These are phyloP conservation scores for Cryphonectria naterciae DNA, from an alignment of 2,329 filamentous ascomycete species.

Conservation along the genomic window DNA sequence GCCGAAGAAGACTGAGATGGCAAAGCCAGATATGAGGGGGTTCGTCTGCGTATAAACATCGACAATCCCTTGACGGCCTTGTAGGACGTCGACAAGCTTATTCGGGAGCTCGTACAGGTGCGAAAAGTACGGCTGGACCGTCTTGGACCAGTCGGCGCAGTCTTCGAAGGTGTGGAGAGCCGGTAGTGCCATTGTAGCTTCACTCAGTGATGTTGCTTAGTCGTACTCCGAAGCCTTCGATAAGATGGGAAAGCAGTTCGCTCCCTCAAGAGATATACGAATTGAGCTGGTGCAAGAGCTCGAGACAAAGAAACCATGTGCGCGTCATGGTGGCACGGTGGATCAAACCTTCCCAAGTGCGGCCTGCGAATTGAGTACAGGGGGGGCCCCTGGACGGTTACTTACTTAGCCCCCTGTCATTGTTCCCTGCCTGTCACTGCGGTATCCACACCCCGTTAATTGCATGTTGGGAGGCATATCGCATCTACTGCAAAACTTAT, in stretches of 20 bases:
- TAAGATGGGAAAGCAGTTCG: not conserved
- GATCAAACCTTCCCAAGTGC: not conserved
- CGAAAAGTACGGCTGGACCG: constrained; percentile 74
- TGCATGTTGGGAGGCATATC: not conserved
- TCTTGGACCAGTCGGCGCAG: constrained; percentile 75
- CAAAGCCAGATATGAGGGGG: constrained; percentile 76
- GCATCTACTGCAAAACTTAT: not conserved
- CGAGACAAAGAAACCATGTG: constrained; percentile 15
- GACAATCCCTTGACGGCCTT: constrained; percentile 64
- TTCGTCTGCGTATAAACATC: constrained; percentile 84
- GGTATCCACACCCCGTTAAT: constrained; percentile 3
- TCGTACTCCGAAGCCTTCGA: not conserved
- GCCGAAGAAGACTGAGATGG: constrained; percentile 71
- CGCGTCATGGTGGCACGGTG: constrained; percentile 30
- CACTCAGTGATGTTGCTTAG: not conserved
- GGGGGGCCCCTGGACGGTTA: not conserved
- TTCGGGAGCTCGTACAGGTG: constrained; percentile 73
- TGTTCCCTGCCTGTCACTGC: not conserved
- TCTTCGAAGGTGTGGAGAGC: constrained; percentile 71
- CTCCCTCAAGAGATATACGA: not conserved
- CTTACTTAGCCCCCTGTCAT: not conserved
- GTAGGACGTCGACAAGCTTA: constrained; percentile 62
- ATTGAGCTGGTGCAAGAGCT: not conserved
- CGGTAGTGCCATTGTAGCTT: constrained; percentile 67
- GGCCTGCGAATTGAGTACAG: not conserved